These are phyloP conservation scores for Wickerhamiella brachini DNA, from an alignment of 805 yeast genomes.

Conservation along the genomic window DNA sequence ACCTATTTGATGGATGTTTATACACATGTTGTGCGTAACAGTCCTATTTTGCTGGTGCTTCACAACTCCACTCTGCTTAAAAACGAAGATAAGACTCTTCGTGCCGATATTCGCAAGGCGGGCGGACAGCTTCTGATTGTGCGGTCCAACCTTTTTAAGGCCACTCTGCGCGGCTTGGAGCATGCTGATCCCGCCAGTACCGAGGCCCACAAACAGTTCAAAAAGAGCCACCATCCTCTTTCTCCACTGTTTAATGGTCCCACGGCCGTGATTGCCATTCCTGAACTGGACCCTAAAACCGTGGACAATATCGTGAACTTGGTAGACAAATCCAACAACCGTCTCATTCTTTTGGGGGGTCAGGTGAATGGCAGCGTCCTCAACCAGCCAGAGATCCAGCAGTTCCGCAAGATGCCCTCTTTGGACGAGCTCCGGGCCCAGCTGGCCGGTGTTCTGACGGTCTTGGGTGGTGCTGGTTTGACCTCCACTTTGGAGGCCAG, in stretches of 20 bases:
- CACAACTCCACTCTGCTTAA: conserved; percentile 77
- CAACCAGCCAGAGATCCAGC: conserved; percentile 37
- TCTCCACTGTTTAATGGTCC: conserved; percentile 67
- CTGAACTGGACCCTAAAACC: conserved; percentile 52
- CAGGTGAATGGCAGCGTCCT: conserved; percentile 50
- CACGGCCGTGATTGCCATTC: conserved; percentile 61
- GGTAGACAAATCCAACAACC: conserved; percentile 52
- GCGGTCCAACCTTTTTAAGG: conserved; percentile 56
- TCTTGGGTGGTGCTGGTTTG: conserved; percentile 79
- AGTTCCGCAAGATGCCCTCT: conserved; percentile 62
- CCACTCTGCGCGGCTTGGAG: conserved; percentile 56
- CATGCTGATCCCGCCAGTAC: conserved; percentile 62
- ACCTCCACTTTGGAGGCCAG: conserved; percentile 66
- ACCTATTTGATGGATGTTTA: conserved; percentile 75
- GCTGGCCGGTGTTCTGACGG: conserved; percentile 70
- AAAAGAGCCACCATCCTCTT: conserved; percentile 46
- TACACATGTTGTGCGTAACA: conserved; percentile 50
- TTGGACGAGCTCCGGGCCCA: conserved; percentile 62
- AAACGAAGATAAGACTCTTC: conserved; percentile 47
- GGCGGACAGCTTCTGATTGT: conserved; percentile 61
- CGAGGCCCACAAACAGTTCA: conserved; percentile 31
- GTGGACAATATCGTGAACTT: conserved; percentile 50
- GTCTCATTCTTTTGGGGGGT: conserved; percentile 75
- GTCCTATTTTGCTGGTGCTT: conserved; percentile 58
- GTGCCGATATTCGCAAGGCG: conserved; percentile 45